These are phyloP conservation scores for Pseudovirgaria hyperparasitica DNA, from an alignment of 2,329 filamentous ascomycete genomes.

Conservation along the genomic window DNA sequence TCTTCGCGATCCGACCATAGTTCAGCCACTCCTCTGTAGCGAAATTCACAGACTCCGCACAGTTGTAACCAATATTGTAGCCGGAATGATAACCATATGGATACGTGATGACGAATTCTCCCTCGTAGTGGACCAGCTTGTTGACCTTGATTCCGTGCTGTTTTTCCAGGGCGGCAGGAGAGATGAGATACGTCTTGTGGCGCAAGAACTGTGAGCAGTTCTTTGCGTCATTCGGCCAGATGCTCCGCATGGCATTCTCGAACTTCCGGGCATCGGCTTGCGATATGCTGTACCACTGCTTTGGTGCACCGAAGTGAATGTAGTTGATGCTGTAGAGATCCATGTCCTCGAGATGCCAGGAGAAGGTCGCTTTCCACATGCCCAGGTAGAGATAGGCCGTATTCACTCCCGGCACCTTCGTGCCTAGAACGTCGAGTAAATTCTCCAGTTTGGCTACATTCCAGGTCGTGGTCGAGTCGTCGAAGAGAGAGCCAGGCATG, in stretches of 20 bases:
- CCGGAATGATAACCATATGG: constrained; percentile 98
- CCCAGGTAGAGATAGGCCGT: constrained; percentile 95
- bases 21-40: constrained; percentile 90
- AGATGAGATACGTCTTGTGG: constrained; percentile 96
- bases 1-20: constrained; percentile 90
- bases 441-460: constrained; percentile 94
- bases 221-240: constrained; percentile 92
- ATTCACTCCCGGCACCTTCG: constrained; percentile 94
- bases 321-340: constrained; percentile 99
- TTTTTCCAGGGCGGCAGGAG: constrained; percentile 71
- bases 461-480: constrained; percentile 73
- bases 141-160: constrained; percentile 95
- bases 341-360: constrained; percentile 97
- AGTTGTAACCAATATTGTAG: constrained; percentile 97
- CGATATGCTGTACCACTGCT: constrained; percentile 99
- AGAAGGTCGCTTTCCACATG: constrained; percentile 99
- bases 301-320: constrained; percentile 94
- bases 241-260: constrained; percentile 85
- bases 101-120: constrained; percentile 96
- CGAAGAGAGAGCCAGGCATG: constrained; percentile 88
- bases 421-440: constrained; percentile 81
- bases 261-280: constrained; percentile 89
- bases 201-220: constrained; percentile 91
- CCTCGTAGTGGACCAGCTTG: constrained; percentile 86
- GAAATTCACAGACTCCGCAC: constrained; percentile 97